Evolutionary conservation across 1,284 basidiomycete genomes (phyloP), one percentile per base, ranked within the genome.

Genomic region (Puccinia coronata): DNA sequence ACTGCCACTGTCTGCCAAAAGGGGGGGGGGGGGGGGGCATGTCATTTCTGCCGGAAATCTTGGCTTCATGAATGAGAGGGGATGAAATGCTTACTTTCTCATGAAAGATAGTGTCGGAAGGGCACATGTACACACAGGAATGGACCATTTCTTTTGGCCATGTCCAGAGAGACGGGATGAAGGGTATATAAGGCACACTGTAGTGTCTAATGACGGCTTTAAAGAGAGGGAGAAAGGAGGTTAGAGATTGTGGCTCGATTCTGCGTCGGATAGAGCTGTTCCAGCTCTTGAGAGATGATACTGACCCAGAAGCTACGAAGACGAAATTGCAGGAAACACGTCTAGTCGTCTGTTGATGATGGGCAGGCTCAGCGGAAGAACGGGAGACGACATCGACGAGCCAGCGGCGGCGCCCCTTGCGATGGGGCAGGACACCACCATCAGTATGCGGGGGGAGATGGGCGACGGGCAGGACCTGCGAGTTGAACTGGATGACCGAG

Each of bases 101-200:
- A 12, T 69, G 31, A n/a, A 78, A 63, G 34, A 76, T 63, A 0
- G 55, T 4, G 25, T 63, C 59, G 4, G 39, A 53, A 23, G 76
- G 61, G 11, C 14, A 51, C 25, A 31, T 43, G 65, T 78, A 78
- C 20, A 49, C n/a, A 41, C 59, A 53, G 51, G 76, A 53, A 78
- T 78, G 76, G 49, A 25, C 36, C 16, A 78, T 67, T 11, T 43
- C 39, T 53, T 69, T 69, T 23, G 76, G 63, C 59, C 59, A 78
- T 53, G 76, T 59, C 71, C 74, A 82, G 11, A 86, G 77, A 0
- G 84, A 84, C 4, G 75, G 65, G 5, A 86, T 82, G 12, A 47
- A 73, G 0, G 86, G 85, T 20, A 86, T 82, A 34, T 80, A 82
- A 0, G 86, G 85, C 0, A 82, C 83, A 31, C 41, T 65, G 49